Conservation (phyloP, 371 early-diverging fungal species). For the Apophysomyces trapeziformis region DNA sequence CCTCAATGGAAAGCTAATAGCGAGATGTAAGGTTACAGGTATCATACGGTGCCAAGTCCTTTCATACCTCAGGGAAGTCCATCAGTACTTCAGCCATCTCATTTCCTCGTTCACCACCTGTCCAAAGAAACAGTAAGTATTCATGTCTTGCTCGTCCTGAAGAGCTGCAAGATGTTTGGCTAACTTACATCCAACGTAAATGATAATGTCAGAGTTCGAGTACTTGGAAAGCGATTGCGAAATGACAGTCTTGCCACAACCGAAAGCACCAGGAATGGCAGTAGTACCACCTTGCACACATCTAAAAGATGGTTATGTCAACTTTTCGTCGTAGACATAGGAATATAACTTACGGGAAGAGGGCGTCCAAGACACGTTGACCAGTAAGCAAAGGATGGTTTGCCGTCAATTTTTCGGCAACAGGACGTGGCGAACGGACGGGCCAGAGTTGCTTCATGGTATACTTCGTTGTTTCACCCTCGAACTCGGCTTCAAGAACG, state of each 20-base stretch:
- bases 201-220: constrained; percentile 99
- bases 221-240: constrained; percentile 99
- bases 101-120: constrained; percentile 99
- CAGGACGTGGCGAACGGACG: constrained; percentile 98
- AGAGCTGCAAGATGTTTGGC: not conserved
- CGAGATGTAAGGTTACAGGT: not conserved
- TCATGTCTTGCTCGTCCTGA: not conserved
- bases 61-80: constrained; percentile 96
- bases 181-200: constrained; percentile 96
- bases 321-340: not conserved
- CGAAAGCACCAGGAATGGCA: constrained; percentile 99
- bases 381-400: constrained; percentile 99
- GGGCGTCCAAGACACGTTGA: constrained; percentile 98
- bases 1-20: constrained; percentile 80
- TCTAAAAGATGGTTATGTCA: constrained; percentile 23
- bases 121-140: constrained; percentile 1
- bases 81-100: constrained; percentile 99
- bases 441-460: constrained; percentile 99
- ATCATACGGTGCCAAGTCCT: not conserved
- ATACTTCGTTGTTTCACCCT: constrained; percentile 85
- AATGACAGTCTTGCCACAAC: constrained; percentile 99
- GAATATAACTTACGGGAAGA: constrained; percentile 89
- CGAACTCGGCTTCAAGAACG: constrained; percentile 95
- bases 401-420: constrained; percentile 95
- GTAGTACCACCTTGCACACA: constrained; percentile 99